Base-by-base conservation (phyloP, 1,284 basidiomycete species). In the Agroathelia rolfsii region DNA sequence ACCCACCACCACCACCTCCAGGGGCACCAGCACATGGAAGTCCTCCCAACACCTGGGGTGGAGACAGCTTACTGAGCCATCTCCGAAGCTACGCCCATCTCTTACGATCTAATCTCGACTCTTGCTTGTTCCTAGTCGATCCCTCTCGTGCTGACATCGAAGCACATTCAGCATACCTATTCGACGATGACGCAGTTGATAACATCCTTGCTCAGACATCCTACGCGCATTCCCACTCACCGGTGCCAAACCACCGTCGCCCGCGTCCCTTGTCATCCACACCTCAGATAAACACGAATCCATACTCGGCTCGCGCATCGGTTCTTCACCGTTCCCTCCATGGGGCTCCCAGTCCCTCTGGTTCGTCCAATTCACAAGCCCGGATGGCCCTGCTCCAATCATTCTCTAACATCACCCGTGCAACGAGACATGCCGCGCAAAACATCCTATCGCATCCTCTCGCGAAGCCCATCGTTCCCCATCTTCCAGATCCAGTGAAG, bases 391-490 rank as follows among this genome's bases (percentile, higher is more conserved):
- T 89, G 13, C 59, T 94, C 7, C 82, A 87, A 37, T 86, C 82
- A 2, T 84, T 94, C 48, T 89, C 88, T 3, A 87, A 84, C 41
- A 81, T 94, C 32, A 93, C 90, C 2, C 73, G 84, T 38, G 83
- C 88, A 11, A 90, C 89, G 0, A 75, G 87, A 6, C 81, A 87
- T 52, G 83, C 87, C 1, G 89, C 87, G 1, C 88, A 92, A 50
- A 84, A 90, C 41, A 87, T 96, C 6, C 68, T 96, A 4, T 90
- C 87, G 0, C 92, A 95, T 49, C 90, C 90, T 0, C 71, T 95
- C 13, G 90, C 92, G 2, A 88, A 90, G 51, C 90, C 92, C 3
- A 92, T 96, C 21, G 70, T 95, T 0, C 92, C 92, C 3, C 90
- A 95, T 50, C 70, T 97, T 5, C 90, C 92, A 0, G 86, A 92